These are phyloP conservation scores for Lablab purpureus DNA, from an alignment of 306 rosid genomes.

Conservation along the genomic window DNA sequence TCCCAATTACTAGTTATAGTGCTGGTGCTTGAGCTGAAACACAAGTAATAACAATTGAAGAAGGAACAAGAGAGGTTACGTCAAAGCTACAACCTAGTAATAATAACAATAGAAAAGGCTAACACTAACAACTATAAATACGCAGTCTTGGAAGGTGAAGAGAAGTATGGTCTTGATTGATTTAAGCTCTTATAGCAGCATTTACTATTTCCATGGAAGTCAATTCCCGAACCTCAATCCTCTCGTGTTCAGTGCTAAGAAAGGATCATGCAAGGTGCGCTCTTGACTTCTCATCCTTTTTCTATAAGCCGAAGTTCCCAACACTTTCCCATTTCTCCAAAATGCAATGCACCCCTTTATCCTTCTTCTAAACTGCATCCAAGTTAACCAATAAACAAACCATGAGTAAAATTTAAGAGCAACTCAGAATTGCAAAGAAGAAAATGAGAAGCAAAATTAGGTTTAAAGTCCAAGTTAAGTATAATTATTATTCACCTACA, in stretches of 20 bases:
- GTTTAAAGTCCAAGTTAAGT: not conserved
- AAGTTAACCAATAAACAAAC: not conserved
- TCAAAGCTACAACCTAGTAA: constrained; percentile 52
- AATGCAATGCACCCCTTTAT: constrained; percentile 45
- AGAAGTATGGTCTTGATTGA: constrained; percentile 50
- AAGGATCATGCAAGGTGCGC: constrained; percentile 84
- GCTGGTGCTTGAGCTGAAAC: constrained; percentile 40
- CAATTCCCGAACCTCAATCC: constrained; percentile 99
- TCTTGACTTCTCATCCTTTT: constrained; percentile 86
- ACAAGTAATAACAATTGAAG: constrained; percentile 29
- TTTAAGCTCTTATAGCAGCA: constrained; percentile 46
- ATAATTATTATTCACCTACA: not conserved
- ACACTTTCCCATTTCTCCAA: constrained; percentile 33
- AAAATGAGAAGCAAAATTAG: not conserved
- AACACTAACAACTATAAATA: constrained; percentile 37
- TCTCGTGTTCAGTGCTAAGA: constrained; percentile 41
- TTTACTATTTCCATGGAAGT: constrained; percentile 66
- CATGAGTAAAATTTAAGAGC: not conserved
- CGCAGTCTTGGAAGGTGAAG: constrained; percentile 49
- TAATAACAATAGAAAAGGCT: not conserved
- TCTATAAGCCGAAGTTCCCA: constrained; percentile 54
- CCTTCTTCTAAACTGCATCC: constrained; percentile 57
- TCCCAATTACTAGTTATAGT: constrained; percentile 21
- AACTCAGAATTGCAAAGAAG: not conserved
- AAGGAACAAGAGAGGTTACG: constrained; percentile 46